Evolutionary conservation across 139 green algal species (phyloP).

Genomic region (Edaphochlamys debaryana): DNA sequence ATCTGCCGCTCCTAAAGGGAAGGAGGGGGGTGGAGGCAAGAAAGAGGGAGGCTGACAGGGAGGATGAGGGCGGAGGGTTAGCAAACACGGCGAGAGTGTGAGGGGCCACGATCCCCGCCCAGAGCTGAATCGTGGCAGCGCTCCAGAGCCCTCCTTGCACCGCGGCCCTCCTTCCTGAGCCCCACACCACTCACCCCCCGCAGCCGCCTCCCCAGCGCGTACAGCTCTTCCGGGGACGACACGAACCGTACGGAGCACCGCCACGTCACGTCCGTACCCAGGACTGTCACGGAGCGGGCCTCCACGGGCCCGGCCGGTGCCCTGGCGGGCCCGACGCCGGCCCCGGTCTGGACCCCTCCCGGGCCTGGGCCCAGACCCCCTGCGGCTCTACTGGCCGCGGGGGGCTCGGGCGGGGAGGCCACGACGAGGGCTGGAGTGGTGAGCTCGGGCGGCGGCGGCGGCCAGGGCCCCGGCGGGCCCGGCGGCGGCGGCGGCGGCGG

Average conservation of each 20-base stretch:
- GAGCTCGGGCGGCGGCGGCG: neutral
- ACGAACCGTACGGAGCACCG: too few relatives aligned
- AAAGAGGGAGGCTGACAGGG: neutral
- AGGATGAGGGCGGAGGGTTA: neutral
- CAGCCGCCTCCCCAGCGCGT: slow-evolving; percentile 1
- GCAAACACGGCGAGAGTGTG: neutral
- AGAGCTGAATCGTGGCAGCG: neutral
- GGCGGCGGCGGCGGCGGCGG: neutral
- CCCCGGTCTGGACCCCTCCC: neutral
- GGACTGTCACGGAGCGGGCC: neutral
- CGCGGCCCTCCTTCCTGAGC: neutral
- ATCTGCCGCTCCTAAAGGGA: slow-evolving; percentile 45
- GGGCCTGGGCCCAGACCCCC: neutral
- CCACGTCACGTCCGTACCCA: slow-evolving; percentile 37
- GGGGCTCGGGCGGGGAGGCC: too few relatives aligned
- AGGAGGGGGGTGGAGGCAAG: neutral
- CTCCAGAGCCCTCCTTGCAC: neutral
- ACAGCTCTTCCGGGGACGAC: too few relatives aligned
- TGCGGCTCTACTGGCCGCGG: too few relatives aligned
- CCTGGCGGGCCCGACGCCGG: neutral
- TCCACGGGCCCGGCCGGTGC: too few relatives aligned
- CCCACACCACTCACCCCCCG: neutral
- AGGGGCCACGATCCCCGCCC: too few relatives aligned
- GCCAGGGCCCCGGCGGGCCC: neutral
- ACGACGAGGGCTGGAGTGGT: neutral